Evolutionary conservation across 2,329 filamentous ascomycete genomes (phyloP), one percentile per base, ranked within the genome.

Genomic region (Cladobotryum protrusum): DNA sequence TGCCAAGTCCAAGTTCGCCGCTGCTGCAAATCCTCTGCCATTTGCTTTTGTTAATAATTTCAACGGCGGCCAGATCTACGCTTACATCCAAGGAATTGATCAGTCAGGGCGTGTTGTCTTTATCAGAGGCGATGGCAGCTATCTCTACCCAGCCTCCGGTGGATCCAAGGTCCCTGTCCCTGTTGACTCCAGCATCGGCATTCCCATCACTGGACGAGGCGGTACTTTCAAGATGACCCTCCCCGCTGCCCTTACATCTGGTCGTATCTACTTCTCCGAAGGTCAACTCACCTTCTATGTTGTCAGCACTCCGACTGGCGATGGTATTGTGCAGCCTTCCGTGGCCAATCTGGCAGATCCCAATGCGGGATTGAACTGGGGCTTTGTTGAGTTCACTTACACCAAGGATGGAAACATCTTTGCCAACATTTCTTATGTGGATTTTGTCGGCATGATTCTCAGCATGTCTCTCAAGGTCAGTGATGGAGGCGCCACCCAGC

Each of bases 391-490:
- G 56, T 61, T 78, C 24, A 74, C 73, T 2, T 71, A 70, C 56
- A 72, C 63, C n/a, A 43, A 56, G 0, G 56, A 64, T 1, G 66
- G 66, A 0, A 59, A 63, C 6, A 57, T 77, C 20, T 76, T 64
- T 39, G 72, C 73, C 53, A 77, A 78, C 58, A 69, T 78, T 48
- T 74, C 68, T 43, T 77, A 73, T 49, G 75, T 78, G 32, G 75
- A 78, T 57, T 77, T 76, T 53, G 69, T 77, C 15, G 67, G 75
- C 4, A 64, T 80, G 14, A 64, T 73, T 0, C 69, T 81, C n/a
- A 73, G 75, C 37, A 75, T 81, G 71, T 57, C 57, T 0, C 62
- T 79, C 13, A 66, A 63, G 0, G 62, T 68, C 12, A 65, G 56
- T 17, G 33, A 58, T 12, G 64, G 62, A 32, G 69, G 70, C 33